Conservation (phyloP, 768 basidiomycete genomes). For the Cystobasidium tubakii region DNA sequence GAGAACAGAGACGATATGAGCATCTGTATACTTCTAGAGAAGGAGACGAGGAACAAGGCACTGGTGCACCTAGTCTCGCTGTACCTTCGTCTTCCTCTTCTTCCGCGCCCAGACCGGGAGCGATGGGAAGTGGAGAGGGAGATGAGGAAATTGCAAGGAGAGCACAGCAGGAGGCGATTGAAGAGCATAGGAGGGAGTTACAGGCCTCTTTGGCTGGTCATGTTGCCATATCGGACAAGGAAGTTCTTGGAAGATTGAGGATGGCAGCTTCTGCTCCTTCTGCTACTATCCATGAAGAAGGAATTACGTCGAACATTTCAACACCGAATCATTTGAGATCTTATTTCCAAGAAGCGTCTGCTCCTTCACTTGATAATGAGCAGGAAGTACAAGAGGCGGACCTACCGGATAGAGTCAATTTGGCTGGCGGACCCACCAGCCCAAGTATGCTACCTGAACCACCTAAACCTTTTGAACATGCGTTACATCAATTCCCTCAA, state of each 20-base stretch:
- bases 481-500: not conserved
- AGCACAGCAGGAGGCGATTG: conserved; percentile 4
- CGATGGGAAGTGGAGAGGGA: not conserved
- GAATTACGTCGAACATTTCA: not conserved
- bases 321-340: not conserved
- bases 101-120: too few relatives aligned
- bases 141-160: not conserved
- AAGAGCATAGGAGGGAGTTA: not conserved
- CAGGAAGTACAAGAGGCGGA: not conserved
- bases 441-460: conserved; percentile 1
- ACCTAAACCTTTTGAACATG: not conserved
- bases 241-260: conserved; percentile 14
- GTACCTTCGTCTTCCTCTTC: not conserved
- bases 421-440: not conserved
- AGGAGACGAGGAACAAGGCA: conserved; percentile 21
- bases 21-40: conserved; percentile 29
- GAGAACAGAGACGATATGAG: conserved; percentile 23
- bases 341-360: conserved; percentile 12
- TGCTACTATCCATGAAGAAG: not conserved
- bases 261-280: conserved; percentile 17
- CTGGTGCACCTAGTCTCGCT: conserved; percentile 8
- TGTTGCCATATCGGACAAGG: conserved; percentile 27
- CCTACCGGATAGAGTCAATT: too few relatives aligned
- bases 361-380: conserved; percentile 23
- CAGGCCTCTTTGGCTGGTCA: not conserved